phyloP scores from a whole-genome alignment of 371 early-diverging fungal species.

The Mortierella sp. region DNA sequence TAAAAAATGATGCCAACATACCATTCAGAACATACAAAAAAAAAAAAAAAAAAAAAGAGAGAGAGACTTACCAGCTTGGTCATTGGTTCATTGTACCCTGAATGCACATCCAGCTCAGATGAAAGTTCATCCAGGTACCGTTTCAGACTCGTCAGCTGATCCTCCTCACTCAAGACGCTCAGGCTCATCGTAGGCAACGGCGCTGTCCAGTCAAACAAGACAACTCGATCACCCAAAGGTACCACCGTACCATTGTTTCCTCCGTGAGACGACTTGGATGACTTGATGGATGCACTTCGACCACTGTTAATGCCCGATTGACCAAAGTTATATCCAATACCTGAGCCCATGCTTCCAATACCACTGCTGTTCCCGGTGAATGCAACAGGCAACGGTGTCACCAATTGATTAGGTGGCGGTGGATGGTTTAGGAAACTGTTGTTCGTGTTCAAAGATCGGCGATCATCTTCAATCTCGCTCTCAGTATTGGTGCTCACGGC shows the following conservation, averaged over 20 bases:
- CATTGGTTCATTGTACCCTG: slow-evolving; percentile 56
- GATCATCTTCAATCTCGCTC: no score
- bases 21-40: not conserved
- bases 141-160: slow-evolving; percentile 57
- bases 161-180: slow-evolving; percentile 26
- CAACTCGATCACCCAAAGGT: slow-evolving; percentile 21
- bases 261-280: slow-evolving; percentile 19
- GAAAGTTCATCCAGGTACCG: slow-evolving; percentile 52
- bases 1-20: not conserved
- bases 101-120: slow-evolving; percentile 62
- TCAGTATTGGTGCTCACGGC: no score
- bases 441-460: not conserved
- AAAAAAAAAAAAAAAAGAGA: not conserved
- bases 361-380: not conserved
- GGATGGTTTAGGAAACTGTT: slow-evolving; percentile 22
- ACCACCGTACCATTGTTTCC: slow-evolving; percentile 9
- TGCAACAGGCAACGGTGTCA: not conserved
- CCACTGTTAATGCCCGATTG: slow-evolving; percentile 20
- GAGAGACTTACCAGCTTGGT: slow-evolving; percentile 51
- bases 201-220: slow-evolving; percentile 27
- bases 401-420: slow-evolving; percentile 6
- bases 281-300: slow-evolving; percentile 38
- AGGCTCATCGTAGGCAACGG: slow-evolving; percentile 28
- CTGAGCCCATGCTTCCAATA: slow-evolving; percentile 2
- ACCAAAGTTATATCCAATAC: slow-evolving; percentile 5